Conservation (phyloP, 225 moss, liverwort and hornwort genomes). For the Marchantia polymorpha region DNA sequence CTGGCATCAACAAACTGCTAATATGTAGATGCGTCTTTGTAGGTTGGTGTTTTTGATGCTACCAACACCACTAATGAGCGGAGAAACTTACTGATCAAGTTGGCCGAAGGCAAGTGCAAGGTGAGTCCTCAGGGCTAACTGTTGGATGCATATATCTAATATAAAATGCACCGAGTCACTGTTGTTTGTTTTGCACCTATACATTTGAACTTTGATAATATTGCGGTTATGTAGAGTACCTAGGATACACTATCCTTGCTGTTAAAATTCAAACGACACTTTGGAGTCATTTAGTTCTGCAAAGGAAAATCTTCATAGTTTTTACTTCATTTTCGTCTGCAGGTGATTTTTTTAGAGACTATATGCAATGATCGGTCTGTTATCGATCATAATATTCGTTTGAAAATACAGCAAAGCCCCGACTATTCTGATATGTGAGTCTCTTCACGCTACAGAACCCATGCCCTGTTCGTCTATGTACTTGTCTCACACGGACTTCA, state of each 20-base stretch:
- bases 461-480: not conserved
- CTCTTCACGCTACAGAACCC: not conserved
- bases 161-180: not conserved
- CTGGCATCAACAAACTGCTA: not conserved
- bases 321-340: conserved; percentile 6
- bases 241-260: not conserved
- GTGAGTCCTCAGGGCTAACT: conserved; percentile 26
- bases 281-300: too few species aligned
- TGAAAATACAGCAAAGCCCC: conserved; percentile 94
- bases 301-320: too few species aligned
- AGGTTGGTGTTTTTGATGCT: conserved; percentile 99
- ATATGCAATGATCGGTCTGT: conserved; percentile 92
- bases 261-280: not conserved
- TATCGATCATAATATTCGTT: conserved; percentile 85
- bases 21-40: not conserved
- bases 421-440: conserved; percentile 92
- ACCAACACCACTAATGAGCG: conserved; percentile 91
- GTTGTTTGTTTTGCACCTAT: not conserved
- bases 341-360: conserved; percentile 95
- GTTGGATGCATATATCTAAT: too few species aligned
- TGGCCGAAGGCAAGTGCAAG: conserved; percentile 99
- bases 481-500: not conserved
- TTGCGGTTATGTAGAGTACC: not conserved
- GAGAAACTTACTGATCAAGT: conserved; percentile 76
- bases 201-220: not conserved